Evolutionary conservation across 495 filamentous ascomycete genomes (phyloP).

Genomic region (Penicillium silybi): DNA sequence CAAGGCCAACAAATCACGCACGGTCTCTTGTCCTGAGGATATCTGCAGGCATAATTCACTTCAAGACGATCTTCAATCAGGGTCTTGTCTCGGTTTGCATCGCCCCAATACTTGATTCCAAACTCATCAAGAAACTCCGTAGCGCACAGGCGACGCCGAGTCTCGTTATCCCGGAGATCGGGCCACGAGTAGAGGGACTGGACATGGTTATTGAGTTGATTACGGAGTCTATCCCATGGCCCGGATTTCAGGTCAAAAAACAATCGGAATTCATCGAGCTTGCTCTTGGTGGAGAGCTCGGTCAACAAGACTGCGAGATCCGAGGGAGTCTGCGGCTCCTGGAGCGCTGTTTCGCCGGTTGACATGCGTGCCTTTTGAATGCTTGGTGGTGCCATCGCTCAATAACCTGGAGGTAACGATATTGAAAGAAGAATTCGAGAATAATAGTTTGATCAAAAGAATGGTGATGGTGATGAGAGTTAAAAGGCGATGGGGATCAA

Average conservation of each 20-base stretch:
- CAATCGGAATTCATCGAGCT: constrained; percentile 10
- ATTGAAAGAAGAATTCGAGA: not conserved
- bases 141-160: not conserved
- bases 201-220: constrained; percentile 3
- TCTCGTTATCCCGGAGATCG: not conserved
- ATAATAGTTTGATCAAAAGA: not conserved
- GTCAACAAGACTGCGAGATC: not conserved
- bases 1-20: not conserved
- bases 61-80: not conserved
- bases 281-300: constrained; percentile 2
- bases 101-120: constrained; percentile 1
- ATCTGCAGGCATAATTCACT: not conserved
- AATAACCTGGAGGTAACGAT: not conserved
- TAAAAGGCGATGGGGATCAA: not conserved
- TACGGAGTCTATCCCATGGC: constrained; percentile 9
- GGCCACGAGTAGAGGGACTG: not conserved
- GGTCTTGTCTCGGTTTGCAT: not conserved
- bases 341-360: not conserved
- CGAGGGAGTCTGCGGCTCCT: not conserved
- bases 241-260: constrained; percentile 19
- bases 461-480: not conserved
- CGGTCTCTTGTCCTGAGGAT: not conserved
- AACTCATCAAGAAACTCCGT: not conserved
- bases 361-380: not conserved
- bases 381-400: not conserved